These are phyloP conservation scores for Aspergillus sp. DNA, from an alignment of 2,329 filamentous ascomycete genomes.

Conservation along the genomic window DNA sequence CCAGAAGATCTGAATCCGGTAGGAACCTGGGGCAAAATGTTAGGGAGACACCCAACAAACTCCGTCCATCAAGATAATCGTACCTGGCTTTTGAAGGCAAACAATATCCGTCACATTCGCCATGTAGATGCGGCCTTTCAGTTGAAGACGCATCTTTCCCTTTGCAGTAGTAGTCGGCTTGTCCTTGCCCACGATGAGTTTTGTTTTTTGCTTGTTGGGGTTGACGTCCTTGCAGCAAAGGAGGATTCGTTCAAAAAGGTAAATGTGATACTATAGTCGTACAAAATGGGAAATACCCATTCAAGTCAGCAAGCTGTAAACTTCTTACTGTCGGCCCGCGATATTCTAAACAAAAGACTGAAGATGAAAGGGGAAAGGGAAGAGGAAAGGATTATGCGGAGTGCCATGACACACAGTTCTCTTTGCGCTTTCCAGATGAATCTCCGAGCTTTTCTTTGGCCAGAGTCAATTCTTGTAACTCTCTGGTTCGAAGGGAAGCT, in stretches of 20 bases:
- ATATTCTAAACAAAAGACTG: no score
- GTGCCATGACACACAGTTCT: no score
- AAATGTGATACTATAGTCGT: constrained; percentile 77
- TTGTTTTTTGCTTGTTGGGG: constrained; percentile 71
- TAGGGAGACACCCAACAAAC: no score
- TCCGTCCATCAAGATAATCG: constrained; percentile 1
- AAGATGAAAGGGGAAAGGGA: no score
- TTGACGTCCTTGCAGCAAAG: constrained; percentile 96
- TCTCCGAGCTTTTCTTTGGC: no score
- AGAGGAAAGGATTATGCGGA: no score
- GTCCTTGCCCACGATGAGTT: constrained; percentile 59
- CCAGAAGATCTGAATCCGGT: constrained; percentile 97
- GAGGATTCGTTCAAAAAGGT: constrained; percentile 91
- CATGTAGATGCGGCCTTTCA: constrained; percentile 98
- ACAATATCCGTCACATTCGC: constrained; percentile 96
- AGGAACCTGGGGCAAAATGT: constrained; percentile 59
- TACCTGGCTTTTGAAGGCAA: constrained; percentile 81
- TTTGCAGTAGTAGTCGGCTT: constrained; percentile 66
- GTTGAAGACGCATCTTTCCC: constrained; percentile 72
- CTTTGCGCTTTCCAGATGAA: no score
- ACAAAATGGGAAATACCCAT: no score
- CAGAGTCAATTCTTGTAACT: no score
- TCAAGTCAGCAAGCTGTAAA: no score
- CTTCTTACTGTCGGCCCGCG: no score
- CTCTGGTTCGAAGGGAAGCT: no score